Evolutionary conservation across 2,329 filamentous ascomycete genomes (phyloP), one percentile per base, ranked within the genome.

Genomic region (Botrytis paeoniae): DNA sequence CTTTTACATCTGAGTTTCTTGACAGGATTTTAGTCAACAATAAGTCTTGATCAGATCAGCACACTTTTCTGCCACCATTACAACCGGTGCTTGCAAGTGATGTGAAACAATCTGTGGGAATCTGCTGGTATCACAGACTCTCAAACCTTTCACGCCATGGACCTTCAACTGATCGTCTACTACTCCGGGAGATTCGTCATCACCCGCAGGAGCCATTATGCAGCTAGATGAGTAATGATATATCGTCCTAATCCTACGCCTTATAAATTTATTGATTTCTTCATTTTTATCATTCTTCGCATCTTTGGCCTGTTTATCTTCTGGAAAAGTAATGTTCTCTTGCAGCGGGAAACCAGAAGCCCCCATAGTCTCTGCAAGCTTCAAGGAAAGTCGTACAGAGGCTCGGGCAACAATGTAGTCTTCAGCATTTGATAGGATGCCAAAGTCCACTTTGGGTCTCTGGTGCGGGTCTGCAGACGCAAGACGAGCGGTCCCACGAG

Each of bases 41-140:
- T 59, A 8, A 32, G 0, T 45, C 41, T 80, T 68, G 20, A 68
- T 68, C 7, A 68, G 12, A 39, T 68, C 65, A 6, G 65, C 64
- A 41, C 65, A 68, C 75, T 78, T 78, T 61, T 79, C 78, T 45
- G 77, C 77, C 35, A 79, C 73, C 35, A 77, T 77, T 72, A 77
- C 78, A 2, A 77, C 74, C 37, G 74, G 66, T 25, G 77, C 74
- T 39, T 77, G 75, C 5, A 78, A 39, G 70, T 79, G 76, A 25
- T 75, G 69, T 4, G 75, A 75, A 10, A 76, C 75, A 4, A 78
- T 70, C 1, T 78, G 70, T 25, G 78, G 78, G 6, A 79, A 74
- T 45, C 78, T 76, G 1, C 77, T 73, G 14, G 75, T 76, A 77
- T 79, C 78, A 29, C 77, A 77, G 61, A 79, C 73, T 48, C 77